Conservation (phyloP, 805 yeast species). For the Ogataea pini region DNA sequence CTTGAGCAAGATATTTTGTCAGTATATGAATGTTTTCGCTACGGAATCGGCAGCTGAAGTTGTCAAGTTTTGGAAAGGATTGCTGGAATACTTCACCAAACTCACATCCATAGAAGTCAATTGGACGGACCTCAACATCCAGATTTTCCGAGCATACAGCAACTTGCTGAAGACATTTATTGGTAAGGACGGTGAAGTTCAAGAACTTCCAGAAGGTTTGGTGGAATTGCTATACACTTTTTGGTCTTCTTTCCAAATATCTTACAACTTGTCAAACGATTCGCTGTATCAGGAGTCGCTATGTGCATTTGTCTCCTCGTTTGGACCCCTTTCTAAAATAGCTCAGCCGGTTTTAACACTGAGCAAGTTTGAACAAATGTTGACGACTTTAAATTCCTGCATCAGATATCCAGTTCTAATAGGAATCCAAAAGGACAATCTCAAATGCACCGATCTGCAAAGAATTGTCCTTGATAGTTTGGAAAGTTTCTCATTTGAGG, state of each 20-base stretch:
- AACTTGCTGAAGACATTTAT: conserved; percentile 44
- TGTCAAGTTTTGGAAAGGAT: conserved; percentile 53
- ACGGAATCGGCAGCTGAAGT: conserved; percentile 19
- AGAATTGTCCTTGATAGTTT: conserved; percentile 54
- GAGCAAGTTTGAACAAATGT: conserved; percentile 47
- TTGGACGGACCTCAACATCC: conserved; percentile 54
- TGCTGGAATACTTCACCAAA: conserved; percentile 50
- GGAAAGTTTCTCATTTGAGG: conserved; percentile 27
- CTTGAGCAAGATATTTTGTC: conserved; percentile 56
- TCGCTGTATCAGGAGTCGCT: conserved; percentile 60
- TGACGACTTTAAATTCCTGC: conserved; percentile 62
- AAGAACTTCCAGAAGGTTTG: conserved; percentile 34
- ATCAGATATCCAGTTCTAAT: conserved; percentile 75
- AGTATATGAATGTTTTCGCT: conserved; percentile 45
- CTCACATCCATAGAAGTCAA: conserved; percentile 40
- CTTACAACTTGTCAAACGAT: conserved; percentile 42
- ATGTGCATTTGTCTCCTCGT: conserved; percentile 53
- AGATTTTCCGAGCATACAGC: conserved; percentile 55
- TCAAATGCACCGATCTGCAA: conserved; percentile 66
- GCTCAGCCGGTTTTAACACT: conserved; percentile 34
- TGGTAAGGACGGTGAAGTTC: conserved; percentile 4
- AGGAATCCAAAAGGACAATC: conserved; percentile 52
- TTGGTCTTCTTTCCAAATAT: conserved; percentile 48
- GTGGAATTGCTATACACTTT: conserved; percentile 47
- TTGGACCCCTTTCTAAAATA: conserved; percentile 48